Base-by-base conservation (phyloP, 169 alveolate species). In the Theileria luwenshuni region DNA sequence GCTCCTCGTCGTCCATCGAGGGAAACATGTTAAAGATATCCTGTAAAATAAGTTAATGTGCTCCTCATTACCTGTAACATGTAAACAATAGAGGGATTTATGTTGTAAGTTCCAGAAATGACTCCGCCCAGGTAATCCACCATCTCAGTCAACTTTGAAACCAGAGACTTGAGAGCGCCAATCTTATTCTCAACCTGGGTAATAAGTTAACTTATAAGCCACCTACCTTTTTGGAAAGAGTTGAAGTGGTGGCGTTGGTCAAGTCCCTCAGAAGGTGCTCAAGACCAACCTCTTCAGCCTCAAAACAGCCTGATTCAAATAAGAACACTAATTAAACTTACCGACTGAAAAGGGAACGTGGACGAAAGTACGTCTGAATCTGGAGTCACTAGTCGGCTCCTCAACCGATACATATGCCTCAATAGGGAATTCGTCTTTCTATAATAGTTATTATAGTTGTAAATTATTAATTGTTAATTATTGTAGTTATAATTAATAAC, bases 251-350 rank as follows among this genome's bases (percentile, higher is more conserved):
- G 0, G 96, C 95, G 75, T 96, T 97, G 74, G 96, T 96, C 59
- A 97, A 85, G 83, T 98, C 99, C 70, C 99, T 94, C 59, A 98
- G 91, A 19, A 98, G 90, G 84, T 97, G 98, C 85, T 98, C 99
- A 41, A 98, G 98, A 19, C 99, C 99, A 5, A 98, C 99, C 77
- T 98, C 98, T 81, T 98, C 99, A 10, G 99, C 99, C 79, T 97
- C 98, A 47, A 93, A 90, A n/a, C 99, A 99, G 43, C 97, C 98
- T 83, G 35, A n/a, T 12, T 2, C 32, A 7, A 10, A 8, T 1
- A 21, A n/a, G n/a, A 35, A 27, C 15, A 56, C 17, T 13, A 0
- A 0, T 3, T 33, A 23, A 23, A 56, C 83, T 49, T 43, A 92
- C 95, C 97, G 62, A 97, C 95, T 21, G 96, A 87, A 15, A 96